A percentile compares a stretch with the other conserved stretches of the same genome.
These are phyloP conservation scores for Phialemoniopsis sp. DNA, from an alignment of 2,329 filamentous ascomycete species.

Conservation along the genomic window DNA sequence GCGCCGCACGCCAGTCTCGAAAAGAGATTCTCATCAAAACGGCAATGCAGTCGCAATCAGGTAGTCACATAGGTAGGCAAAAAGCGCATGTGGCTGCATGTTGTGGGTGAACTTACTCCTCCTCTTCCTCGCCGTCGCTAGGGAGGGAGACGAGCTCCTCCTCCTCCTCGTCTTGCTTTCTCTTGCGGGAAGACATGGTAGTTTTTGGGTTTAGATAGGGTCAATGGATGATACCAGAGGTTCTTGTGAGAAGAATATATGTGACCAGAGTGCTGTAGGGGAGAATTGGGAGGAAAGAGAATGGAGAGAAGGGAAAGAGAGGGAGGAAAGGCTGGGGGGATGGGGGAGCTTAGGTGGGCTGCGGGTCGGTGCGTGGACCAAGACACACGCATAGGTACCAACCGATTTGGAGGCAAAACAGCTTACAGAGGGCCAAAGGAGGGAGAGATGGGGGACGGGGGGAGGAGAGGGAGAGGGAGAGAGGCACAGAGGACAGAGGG, in stretches of 20 bases:
- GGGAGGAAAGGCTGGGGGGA: conserved; percentile 16
- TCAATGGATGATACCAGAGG: conserved; percentile 18
- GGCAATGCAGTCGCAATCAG: too few relatives aligned
- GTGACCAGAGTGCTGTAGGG: background rate
- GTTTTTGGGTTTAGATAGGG: conserved; percentile 5
- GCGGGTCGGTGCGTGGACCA: background rate
- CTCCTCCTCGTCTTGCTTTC: conserved; percentile 45
- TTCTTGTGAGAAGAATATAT: background rate
- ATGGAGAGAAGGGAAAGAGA: conserved; percentile 7
- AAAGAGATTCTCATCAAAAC: too few relatives aligned
- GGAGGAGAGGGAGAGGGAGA: conserved; percentile 9
- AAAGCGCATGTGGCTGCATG: conserved; percentile 17
- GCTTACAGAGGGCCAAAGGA: conserved; percentile 1
- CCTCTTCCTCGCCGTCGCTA: conserved; percentile 46
- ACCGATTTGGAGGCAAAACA: conserved; percentile 5
- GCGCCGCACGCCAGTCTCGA: too few relatives aligned
- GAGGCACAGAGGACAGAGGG: background rate
- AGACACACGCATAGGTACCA: conserved; percentile 3
- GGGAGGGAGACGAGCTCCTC: conserved; percentile 52
- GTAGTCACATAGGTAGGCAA: background rate
- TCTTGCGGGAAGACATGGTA: conserved; percentile 47
- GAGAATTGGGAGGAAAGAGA: conserved; percentile 4
- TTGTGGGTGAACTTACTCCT: conserved; percentile 41
- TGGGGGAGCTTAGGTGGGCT: conserved; percentile 12
- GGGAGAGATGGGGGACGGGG: conserved; percentile 10